Conservation (phyloP, 2,329 filamentous ascomycete species). For the Penicillium sclerotiorum region DNA sequence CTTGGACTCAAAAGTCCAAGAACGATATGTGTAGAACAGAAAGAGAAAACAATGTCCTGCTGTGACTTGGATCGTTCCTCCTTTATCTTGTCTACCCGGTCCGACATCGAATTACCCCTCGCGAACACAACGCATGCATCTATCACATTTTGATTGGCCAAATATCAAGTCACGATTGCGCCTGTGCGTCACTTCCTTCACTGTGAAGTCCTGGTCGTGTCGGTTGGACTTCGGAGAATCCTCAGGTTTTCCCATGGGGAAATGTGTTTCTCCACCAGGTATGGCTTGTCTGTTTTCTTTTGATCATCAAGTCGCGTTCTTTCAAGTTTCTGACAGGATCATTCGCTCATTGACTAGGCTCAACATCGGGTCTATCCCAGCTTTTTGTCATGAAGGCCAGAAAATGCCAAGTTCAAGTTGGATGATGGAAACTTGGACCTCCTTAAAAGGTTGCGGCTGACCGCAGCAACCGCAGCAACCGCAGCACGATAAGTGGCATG, state of each 20-base stretch:
- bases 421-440: neutral
- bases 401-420: no score
- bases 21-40: neutral
- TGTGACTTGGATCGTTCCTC: neutral
- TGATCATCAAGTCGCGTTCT: no score
- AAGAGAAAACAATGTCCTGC: neutral
- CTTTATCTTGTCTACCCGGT: conserved; percentile 14
- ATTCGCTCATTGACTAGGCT: neutral
- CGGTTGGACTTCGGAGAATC: no score
- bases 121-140: neutral
- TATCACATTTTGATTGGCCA: conserved; percentile 14
- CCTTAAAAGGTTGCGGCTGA: no score
- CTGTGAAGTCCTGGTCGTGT: no score
- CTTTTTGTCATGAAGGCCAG: neutral
- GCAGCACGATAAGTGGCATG: no score
- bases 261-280: neutral
- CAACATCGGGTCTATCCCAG: neutral
- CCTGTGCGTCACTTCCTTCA: neutral
- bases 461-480: no score
- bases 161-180: conserved; percentile 15
- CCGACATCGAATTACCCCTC: conserved; percentile 16
- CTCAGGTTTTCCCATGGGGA: neutral
- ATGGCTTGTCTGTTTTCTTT: no score
- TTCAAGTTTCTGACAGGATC: neutral
- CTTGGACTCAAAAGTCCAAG: neutral